Percentiles rank a stretch among this genome's conserved stretches.
phyloP scores from a whole-genome alignment of 2,329 filamentous ascomycete genomes.

The Beauveria bassiana region DNA sequence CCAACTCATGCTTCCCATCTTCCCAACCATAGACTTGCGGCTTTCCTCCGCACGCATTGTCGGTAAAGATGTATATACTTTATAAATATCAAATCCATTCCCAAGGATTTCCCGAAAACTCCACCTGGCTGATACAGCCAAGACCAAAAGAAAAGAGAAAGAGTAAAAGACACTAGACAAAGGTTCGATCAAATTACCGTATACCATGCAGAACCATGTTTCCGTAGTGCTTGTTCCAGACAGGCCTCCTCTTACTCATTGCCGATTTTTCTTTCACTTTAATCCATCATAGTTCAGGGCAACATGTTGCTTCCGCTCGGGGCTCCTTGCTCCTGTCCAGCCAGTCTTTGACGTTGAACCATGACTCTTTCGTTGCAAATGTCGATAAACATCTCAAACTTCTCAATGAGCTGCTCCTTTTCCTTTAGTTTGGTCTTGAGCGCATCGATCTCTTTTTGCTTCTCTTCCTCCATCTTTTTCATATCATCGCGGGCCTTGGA shows the following conservation, averaged over 20 bases:
- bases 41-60: neutral
- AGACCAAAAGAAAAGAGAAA: neutral
- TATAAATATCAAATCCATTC: neutral
- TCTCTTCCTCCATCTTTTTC: constrained; percentile 47
- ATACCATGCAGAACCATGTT: neutral
- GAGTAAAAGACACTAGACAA: neutral
- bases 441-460: constrained; percentile 49
- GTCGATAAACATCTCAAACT: constrained; percentile 63
- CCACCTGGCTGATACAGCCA: constrained; percentile 1
- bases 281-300: neutral
- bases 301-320: neutral
- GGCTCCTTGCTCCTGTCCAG: constrained; percentile 18
- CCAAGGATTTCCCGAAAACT: constrained; percentile 1
- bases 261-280: too few species aligned
- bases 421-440: constrained; percentile 53
- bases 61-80: neutral
- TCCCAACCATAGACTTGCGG: neutral
- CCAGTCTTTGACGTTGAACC: constrained; percentile 49
- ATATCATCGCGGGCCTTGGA: constrained; percentile 50
- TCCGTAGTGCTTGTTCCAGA: neutral
- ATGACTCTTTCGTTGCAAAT: constrained; percentile 62
- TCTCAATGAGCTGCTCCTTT: constrained; percentile 54
- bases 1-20: neutral
- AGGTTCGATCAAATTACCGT: neutral
- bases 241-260: neutral